Evolutionary conservation across 306 rosid species (phyloP), one percentile per base, ranked within the genome.

Genomic region (Lathyrus tuberosus): DNA sequence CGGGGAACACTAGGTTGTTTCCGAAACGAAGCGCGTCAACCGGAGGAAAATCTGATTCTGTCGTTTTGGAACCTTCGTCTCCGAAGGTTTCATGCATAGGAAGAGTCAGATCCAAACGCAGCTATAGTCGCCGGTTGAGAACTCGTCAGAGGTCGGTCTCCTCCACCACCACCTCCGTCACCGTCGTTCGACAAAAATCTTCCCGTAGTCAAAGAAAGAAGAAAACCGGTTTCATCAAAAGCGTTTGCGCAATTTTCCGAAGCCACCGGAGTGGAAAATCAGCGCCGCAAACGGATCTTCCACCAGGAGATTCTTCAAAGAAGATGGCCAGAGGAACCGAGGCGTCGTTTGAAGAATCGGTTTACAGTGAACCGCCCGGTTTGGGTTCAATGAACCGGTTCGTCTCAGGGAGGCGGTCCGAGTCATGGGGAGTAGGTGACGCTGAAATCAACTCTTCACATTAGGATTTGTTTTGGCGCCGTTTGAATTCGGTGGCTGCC

Each of bases 51-150:
- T 80, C 95, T 4, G 95, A 78, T 20, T 26, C 82, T 5, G 14
- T 77, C 18, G 33, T 87, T 71, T 28, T 76, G 41, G 99, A 94
- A 54, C 99, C 99, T 6, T 78, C 92, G 6, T 94, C 99, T 10
- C 99, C 99, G 8, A 94, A 94, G 82, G 99, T 94, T 8, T 94
- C 99, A 0, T 94, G 99, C 48, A 94, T 94, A 72, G 99, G 99
- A 4, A 82, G 92, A 62, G 99, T 94, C 65, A 83, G 96, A 83
- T 94, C 99, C 9, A 94, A 79, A 82, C 76, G 90, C 5, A 92
- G 85, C 54, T 80, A 90, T 62, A 87, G 79, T 54, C 86, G 96
- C 0, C 69, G 89, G 47, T 35, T 75, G 71, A 72, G 87, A 84
- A 79, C 31, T 38, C 96, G 90, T 51, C 86, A 76, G 22, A 59